These are phyloP conservation scores for Cutaneotrichosporon sp. DNA, from an alignment of 1,284 basidiomycete genomes.

Conservation along the genomic window DNA sequence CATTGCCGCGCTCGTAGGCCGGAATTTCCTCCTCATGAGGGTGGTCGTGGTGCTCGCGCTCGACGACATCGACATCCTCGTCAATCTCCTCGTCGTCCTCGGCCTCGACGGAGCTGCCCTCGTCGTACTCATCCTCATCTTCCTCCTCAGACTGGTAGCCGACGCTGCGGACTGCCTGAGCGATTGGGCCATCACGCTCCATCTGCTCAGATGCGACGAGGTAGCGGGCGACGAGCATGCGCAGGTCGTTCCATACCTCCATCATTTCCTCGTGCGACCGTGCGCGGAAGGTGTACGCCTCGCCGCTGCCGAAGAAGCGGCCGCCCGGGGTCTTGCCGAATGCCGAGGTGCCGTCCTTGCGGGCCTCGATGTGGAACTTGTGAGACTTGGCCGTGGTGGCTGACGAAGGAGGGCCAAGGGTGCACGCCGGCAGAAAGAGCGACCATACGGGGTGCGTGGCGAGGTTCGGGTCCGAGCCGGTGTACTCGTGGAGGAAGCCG, in stretches of 20 bases:
- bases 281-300: conserved; percentile 86
- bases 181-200: conserved; percentile 87
- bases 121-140: conserved; percentile 64
- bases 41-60: conserved; percentile 57
- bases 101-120: conserved; percentile 68
- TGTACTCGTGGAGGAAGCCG: conserved; percentile 91
- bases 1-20: conserved; percentile 48
- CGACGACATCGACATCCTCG: conserved; percentile 47
- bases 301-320: conserved; percentile 53
- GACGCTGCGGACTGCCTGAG: conserved; percentile 81
- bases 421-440: conserved; percentile 91
- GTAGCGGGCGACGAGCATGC: conserved; percentile 94
- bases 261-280: conserved; percentile 94
- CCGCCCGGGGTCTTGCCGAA: conserved; percentile 57
- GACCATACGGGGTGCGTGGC: conserved; percentile 71
- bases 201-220: conserved; percentile 91
- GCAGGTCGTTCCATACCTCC: conserved; percentile 99
- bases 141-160: conserved; percentile 65
- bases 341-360: conserved; percentile 61
- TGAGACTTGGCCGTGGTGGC: conserved; percentile 65
- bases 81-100: conserved; percentile 51
- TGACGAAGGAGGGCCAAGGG: conserved; percentile 85
- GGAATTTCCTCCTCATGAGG: conserved; percentile 48
- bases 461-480: conserved; percentile 68
- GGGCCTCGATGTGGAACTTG: conserved; percentile 97